Percentiles rank a stretch among this genome's conserved stretches.
Conservation (phyloP, 192 early-diverging fungal genomes). For the Dissophora globulifera region DNA sequence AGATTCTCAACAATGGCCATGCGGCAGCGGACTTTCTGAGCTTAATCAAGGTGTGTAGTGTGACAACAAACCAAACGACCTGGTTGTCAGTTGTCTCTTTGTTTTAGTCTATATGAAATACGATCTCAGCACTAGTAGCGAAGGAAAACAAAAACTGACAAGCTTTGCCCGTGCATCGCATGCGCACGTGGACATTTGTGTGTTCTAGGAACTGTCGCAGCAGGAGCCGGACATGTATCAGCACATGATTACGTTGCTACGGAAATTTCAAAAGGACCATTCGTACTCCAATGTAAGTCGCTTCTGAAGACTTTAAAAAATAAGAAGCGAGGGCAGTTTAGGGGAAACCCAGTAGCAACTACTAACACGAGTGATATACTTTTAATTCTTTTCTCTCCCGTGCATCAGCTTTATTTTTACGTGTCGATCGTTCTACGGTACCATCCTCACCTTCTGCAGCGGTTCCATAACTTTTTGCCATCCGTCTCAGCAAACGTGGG, state of each 20-base stretch:
- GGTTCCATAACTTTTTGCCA: constrained; percentile 48
- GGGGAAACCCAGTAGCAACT: too few relatives aligned
- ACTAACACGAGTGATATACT: too few relatives aligned
- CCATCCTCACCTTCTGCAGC: constrained; percentile 43
- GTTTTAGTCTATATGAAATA: too few relatives aligned
- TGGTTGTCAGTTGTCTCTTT: too few relatives aligned
- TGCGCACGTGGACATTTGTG: too few relatives aligned
- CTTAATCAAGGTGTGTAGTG: constrained; percentile 41
- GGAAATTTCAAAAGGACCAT: constrained; percentile 52
- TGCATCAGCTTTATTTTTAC: constrained; percentile 53
- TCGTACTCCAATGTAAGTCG: constrained; percentile 43
- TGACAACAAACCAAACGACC: too few relatives aligned
- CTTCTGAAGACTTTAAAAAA: too few relatives aligned
- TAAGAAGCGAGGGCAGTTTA: too few relatives aligned
- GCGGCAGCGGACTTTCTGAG: constrained; percentile 46
- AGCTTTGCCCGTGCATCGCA: too few relatives aligned
- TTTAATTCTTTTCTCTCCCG: too few relatives aligned
- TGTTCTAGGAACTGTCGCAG: constrained; percentile 36
- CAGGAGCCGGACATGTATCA: constrained; percentile 52
- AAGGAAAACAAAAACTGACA: too few relatives aligned
- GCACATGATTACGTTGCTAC: constrained; percentile 42
- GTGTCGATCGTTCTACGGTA: constrained; percentile 45
- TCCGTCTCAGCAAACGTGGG: constrained; percentile 15
- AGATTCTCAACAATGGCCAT: constrained; percentile 22
- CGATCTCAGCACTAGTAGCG: too few relatives aligned